phyloP scores from a whole-genome alignment of 2,329 filamentous ascomycete species.

The Sporothrix euskadiensis region DNA sequence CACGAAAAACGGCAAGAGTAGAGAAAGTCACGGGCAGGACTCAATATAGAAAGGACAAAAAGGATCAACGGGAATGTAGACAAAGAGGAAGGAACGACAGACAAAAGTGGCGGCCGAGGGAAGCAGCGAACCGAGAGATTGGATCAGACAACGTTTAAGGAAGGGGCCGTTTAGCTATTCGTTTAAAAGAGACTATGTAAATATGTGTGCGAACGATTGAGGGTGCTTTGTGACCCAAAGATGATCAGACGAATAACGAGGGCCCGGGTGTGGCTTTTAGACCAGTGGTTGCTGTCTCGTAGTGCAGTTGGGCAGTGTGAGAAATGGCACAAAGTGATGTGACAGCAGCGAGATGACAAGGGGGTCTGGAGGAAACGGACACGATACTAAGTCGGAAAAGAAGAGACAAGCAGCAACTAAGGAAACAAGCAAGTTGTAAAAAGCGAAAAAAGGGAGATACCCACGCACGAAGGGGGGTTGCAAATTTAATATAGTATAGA shows the following conservation, averaged over 20 bases:
- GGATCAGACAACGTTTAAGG: not conserved
- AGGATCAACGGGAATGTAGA: not conserved
- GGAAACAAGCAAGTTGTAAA: not conserved
- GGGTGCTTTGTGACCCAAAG: not conserved
- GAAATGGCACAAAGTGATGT: not conserved
- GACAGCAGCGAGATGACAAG: not conserved
- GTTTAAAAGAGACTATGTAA: not conserved
- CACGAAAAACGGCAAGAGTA: not conserved
- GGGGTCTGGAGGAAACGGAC: not conserved
- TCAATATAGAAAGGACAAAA: not conserved
- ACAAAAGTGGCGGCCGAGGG: not conserved
- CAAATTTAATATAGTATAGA: not conserved
- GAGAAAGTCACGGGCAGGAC: not conserved
- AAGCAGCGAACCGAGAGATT: not conserved
- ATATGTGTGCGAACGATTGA: constrained; percentile 10
- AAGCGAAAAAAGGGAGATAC: not conserved
- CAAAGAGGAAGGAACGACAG: not conserved
- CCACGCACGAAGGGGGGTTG: not conserved
- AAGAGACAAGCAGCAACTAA: not conserved
- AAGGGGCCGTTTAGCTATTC: not conserved
- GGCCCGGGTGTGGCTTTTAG: not conserved
- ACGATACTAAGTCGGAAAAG: not conserved
- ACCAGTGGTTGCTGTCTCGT: constrained; percentile 8
- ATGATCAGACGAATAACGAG: not conserved
- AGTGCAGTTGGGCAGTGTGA: not conserved